These are phyloP conservation scores for Oligophagozyma castellii DNA, from an alignment of 1,139 yeast genomes.

Conservation along the genomic window DNA sequence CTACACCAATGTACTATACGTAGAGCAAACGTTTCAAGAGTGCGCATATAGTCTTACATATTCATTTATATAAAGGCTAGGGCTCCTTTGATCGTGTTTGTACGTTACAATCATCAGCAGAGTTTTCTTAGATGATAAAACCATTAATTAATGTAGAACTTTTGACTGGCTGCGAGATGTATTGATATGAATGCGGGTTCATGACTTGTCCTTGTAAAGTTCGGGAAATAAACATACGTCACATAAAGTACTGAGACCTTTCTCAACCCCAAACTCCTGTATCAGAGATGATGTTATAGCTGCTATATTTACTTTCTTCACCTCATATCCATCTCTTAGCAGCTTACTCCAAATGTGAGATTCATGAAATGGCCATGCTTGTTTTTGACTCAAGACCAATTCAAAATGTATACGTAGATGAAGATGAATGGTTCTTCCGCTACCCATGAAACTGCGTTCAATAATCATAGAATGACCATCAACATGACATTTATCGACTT, in stretches of 20 bases:
- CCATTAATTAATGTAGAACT: too few species aligned
- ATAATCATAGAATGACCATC: not conserved
- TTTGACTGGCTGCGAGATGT: too few species aligned
- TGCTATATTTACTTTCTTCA: not conserved
- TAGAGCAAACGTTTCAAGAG: too few species aligned
- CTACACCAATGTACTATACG: too few species aligned
- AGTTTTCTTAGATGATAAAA: too few species aligned
- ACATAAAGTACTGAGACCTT: conserved; percentile 2
- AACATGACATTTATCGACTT: conserved; percentile 1
- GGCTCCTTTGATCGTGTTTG: too few species aligned
- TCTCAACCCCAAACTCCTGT: conserved; percentile 2
- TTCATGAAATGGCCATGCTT: conserved; percentile 1
- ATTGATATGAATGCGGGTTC: too few species aligned
- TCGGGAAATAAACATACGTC: conserved; percentile 4
- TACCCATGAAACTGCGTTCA: conserved; percentile 1
- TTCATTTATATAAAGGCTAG: too few species aligned
- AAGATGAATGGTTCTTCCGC: not conserved
- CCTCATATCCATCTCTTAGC: not conserved
- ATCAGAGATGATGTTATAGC: conserved; percentile 1
- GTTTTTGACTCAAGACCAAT: not conserved
- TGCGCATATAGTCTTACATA: too few species aligned
- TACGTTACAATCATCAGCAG: too few species aligned
- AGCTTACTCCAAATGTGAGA: conserved; percentile 1
- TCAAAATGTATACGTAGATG: conserved; percentile 2
- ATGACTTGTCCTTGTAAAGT: conserved; percentile 1